Conservation (phyloP, 441 rosid species). For the Erodium moschatum region DNA sequence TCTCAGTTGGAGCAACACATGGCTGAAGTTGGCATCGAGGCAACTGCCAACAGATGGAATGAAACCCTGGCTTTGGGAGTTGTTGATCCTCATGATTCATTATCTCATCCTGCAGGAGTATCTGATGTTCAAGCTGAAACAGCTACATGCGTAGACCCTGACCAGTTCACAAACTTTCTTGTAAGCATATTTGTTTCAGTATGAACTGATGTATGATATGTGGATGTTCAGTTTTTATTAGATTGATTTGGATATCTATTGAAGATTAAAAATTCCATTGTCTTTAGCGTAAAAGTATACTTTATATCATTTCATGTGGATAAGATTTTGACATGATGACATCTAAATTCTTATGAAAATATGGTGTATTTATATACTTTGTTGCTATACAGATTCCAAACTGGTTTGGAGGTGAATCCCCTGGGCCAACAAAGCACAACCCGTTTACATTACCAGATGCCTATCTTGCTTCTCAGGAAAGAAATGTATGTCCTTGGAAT, state of each 20-base stretch:
- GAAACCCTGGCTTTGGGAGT: constrained; percentile 78
- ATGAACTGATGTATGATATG: not conserved
- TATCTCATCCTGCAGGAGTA: constrained; percentile 94
- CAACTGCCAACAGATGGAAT: constrained; percentile 81
- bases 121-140: constrained; percentile 92
- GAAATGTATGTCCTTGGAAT: constrained; percentile 5
- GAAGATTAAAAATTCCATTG: not conserved
- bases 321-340: not conserved
- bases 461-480: constrained; percentile 2
- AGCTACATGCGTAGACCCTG: constrained; percentile 73
- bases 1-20: constrained; percentile 87
- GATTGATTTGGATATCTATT: not conserved
- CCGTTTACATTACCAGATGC: constrained; percentile 2
- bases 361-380: not conserved
- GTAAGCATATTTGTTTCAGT: constrained; percentile 30
- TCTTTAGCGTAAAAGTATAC: not conserved
- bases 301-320: not conserved
- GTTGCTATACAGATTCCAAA: constrained; percentile 7
- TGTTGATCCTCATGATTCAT: constrained; percentile 92
- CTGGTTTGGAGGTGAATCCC: constrained; percentile 10
- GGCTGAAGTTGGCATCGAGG: constrained; percentile 69
- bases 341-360: not conserved
- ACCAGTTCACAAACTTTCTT: constrained; percentile 84
- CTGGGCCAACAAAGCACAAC: constrained; percentile 1
- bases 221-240: not conserved